Evolutionary conservation across 345 rosid genomes (phyloP).

Genomic region (Ceriops decandra): DNA sequence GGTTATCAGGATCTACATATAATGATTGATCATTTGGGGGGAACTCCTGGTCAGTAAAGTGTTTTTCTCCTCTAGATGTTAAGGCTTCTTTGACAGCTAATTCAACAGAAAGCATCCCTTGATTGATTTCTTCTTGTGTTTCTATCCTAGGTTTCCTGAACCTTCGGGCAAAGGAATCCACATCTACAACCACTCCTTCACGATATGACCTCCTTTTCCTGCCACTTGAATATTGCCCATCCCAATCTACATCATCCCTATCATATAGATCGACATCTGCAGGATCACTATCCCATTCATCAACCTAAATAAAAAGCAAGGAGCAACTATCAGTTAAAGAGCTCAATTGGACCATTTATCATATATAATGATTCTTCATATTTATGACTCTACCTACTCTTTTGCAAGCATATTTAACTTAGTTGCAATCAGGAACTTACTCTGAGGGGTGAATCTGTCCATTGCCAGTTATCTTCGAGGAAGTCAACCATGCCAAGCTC

Average conservation of each 20-base stretch:
- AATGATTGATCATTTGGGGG: slow-evolving; percentile 94
- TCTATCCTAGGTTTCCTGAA: slow-evolving; percentile 92
- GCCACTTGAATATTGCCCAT: slow-evolving; percentile 97
- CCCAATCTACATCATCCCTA: slow-evolving; percentile 98
- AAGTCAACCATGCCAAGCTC: slow-evolving; percentile 76
- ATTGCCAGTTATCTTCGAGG: slow-evolving; percentile 92
- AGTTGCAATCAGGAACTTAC: slow-evolving; percentile 39
- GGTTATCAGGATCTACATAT: slow-evolving; percentile 72
- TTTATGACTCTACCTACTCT: not conserved
- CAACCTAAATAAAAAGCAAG: slow-evolving; percentile 52
- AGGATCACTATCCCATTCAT: slow-evolving; percentile 99
- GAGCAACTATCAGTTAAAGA: slow-evolving; percentile 24
- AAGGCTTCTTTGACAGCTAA: slow-evolving; percentile 97
- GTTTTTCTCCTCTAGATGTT: slow-evolving; percentile 73
- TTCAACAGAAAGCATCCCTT: slow-evolving; percentile 94
- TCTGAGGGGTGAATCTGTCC: slow-evolving; percentile 95
- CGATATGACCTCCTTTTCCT: slow-evolving; percentile 88
- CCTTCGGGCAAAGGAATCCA: slow-evolving; percentile 90
- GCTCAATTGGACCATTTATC: not conserved
- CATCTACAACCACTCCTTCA: slow-evolving; percentile 57
- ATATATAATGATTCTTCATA: slow-evolving; percentile 1
- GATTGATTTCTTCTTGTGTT: slow-evolving; percentile 90
- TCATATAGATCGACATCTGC: slow-evolving; percentile 95
- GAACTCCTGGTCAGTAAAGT: slow-evolving; percentile 95
- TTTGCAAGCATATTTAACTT: not conserved